A percentile compares a stretch with the other conserved stretches of the same genome.
Evolutionary conservation across 1,139 yeast genomes (phyloP).

Genomic region (Candida labiduridarum): DNA sequence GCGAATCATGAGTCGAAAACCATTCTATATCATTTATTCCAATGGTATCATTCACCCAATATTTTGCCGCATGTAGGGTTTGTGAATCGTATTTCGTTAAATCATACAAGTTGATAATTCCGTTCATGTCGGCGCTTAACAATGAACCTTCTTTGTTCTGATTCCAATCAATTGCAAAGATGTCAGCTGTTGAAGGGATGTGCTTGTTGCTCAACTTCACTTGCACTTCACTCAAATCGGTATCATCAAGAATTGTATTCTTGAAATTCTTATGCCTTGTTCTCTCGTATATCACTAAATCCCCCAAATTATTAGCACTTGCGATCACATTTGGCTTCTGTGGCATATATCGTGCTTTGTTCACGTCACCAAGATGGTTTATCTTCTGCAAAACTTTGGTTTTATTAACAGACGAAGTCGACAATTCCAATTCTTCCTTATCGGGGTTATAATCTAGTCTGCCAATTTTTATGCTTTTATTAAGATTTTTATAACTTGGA

Average conservation of each 20-base stretch:
- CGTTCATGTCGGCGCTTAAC: conserved; percentile 39
- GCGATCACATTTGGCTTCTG: conserved; percentile 49
- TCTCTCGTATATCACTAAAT: conserved; percentile 49
- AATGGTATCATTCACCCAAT: conserved; percentile 11
- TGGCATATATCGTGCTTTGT: conserved; percentile 43
- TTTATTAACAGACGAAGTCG: conserved; percentile 22
- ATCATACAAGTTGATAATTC: conserved; percentile 38
- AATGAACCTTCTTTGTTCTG: conserved; percentile 38
- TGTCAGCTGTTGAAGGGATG: conserved; percentile 24
- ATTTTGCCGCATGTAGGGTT: conserved; percentile 13
- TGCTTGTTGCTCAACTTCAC: conserved; percentile 10
- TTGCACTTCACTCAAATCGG: conserved; percentile 26
- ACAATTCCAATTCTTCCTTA: conserved; percentile 44
- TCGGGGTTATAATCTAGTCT: conserved; percentile 41
- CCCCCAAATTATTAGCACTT: conserved; percentile 43
- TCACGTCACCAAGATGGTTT: conserved; percentile 49
- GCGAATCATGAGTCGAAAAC: conserved; percentile 58
- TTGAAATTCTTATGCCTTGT: conserved; percentile 53
- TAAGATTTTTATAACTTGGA: conserved; percentile 37
- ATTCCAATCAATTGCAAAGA: conserved; percentile 52
- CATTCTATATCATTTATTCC: conserved; percentile 69
- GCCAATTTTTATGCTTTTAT: conserved; percentile 33
- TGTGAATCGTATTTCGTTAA: conserved; percentile 25
- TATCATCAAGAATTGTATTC: conserved; percentile 30
- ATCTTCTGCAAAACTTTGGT: conserved; percentile 41